Evolutionary conservation across 306 rosid genomes (phyloP).

Genomic region (Sphenostylis stenocarpa): DNA sequence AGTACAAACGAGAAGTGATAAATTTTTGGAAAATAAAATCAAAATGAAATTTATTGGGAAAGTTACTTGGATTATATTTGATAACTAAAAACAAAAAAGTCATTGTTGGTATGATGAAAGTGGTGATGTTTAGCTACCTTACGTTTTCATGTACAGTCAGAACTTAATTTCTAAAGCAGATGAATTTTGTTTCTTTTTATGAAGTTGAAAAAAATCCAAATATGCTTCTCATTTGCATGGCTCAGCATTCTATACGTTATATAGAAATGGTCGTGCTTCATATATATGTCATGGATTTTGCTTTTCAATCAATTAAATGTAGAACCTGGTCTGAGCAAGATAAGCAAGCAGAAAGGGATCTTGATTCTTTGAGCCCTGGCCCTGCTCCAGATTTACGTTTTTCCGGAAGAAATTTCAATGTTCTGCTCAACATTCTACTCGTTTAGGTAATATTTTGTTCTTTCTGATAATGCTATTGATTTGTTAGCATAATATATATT

Average conservation of each 20-base stretch:
- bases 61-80: neutral
- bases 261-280: neutral
- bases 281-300: neutral
- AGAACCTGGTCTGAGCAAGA: constrained; percentile 67
- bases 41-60: neutral
- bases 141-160: constrained; percentile 7
- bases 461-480: too few species aligned
- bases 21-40: neutral
- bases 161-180: constrained; percentile 11
- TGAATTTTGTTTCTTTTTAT: neutral
- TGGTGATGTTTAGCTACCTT: neutral
- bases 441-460: neutral
- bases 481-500: too few species aligned
- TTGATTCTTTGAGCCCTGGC: constrained; percentile 71
- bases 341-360: constrained; percentile 93
- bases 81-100: neutral
- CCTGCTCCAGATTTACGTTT: constrained; percentile 85
- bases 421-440: constrained; percentile 12
- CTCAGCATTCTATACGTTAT: neutral
- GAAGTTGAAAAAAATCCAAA: neutral
- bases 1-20: neutral
- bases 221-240: neutral
- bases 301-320: constrained; percentile 6
- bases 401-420: constrained; percentile 68
- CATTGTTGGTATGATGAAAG: neutral